Base-by-base conservation (phyloP, 768 basidiomycete genomes). In the Boletellus emodensis region DNA sequence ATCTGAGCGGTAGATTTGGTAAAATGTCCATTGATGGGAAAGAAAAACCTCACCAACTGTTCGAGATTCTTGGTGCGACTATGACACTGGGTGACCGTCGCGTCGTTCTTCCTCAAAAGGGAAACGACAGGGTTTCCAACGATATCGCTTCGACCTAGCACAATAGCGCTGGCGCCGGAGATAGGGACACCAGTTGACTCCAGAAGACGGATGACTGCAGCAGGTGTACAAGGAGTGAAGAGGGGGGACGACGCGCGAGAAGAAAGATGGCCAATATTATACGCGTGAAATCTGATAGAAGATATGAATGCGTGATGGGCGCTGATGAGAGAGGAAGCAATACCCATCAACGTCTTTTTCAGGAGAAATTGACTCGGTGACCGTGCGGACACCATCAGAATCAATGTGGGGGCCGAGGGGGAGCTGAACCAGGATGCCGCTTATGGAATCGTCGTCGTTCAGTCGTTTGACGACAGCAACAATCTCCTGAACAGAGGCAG, bases 51-150 rank as follows among this genome's bases (percentile, higher is more conserved):
- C 63, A 93, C 92, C 59, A 94, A 82, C 33, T 79, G 75, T 54
- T 86, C 78, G 38, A 98, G 75, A 59, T 93, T 82, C 69, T 82
- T 82, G 48, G 95, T 94, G 36, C 82, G 80, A 57, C 91, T 94
- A 70, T 99, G 96, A 69, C 95, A 98, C 69, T 97, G 95, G 18
- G 94, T 98, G 54, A 98, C 93, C 18, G 96, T 99, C 2, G 96
- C 94, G 64, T 98, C 89, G 53, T 80, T 82, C 66, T 85, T 88
- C 59, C 92, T 77, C 46, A 99, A 76, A 78, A 99, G 85, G 32
- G 91, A 87, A 34, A 86, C 85, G 44, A 97, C 94, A 26, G 96
- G 96, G 59, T 83, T 95, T 48, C 96, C 96, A 49, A 99, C 96
- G 61, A 99, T 98, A 64, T 99, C 96, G 64, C 90, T 93, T 57